A percentile compares a stretch with the other conserved stretches of the same genome.
These are phyloP conservation scores for Paracorniculantispora psalliotae DNA, from an alignment of 2,329 filamentous ascomycete genomes.

Conservation along the genomic window DNA sequence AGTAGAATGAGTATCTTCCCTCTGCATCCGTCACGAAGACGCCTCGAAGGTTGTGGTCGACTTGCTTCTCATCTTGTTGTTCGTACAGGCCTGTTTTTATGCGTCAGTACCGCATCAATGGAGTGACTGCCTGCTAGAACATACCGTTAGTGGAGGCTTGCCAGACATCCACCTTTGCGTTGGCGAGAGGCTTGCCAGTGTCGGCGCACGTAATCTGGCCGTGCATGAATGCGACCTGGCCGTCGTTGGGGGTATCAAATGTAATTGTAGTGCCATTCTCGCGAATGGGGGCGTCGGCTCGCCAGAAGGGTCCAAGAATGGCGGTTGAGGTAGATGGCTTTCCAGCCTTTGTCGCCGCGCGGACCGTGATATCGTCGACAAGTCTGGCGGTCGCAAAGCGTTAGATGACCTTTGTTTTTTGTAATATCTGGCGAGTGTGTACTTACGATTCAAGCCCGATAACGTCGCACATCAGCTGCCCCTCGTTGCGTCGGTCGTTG, in stretches of 20 bases:
- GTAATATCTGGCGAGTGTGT: too few relatives aligned
- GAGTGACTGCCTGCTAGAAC: not conserved
- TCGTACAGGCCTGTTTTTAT: slow-evolving; percentile 49
- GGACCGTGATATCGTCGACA: slow-evolving; percentile 77
- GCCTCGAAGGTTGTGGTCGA: slow-evolving; percentile 69
- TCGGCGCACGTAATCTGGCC: slow-evolving; percentile 51
- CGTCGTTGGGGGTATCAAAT: slow-evolving; percentile 42
- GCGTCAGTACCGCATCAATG: not conserved
- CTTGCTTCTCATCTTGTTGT: slow-evolving; percentile 67
- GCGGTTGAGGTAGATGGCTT: slow-evolving; percentile 63
- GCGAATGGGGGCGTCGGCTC: slow-evolving; percentile 63
- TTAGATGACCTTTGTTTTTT: too few relatives aligned
- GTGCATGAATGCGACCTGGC: slow-evolving; percentile 58
- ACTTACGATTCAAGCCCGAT: slow-evolving; percentile 64
- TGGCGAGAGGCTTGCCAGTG: slow-evolving; percentile 60
- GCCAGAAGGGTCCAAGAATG: slow-evolving; percentile 83
- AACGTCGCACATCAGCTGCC: slow-evolving; percentile 67
- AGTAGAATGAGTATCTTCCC: slow-evolving; percentile 60
- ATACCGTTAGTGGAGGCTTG: slow-evolving; percentile 68
- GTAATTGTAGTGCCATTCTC: slow-evolving; percentile 67
- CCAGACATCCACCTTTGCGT: slow-evolving; percentile 71
- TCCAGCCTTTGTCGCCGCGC: slow-evolving; percentile 39
- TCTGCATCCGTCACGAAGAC: slow-evolving; percentile 63
- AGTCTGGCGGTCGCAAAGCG: slow-evolving; percentile 29
- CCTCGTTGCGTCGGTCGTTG: slow-evolving; percentile 65